Evolutionary conservation across 495 filamentous ascomycete species (phyloP), one percentile per base, ranked within the genome.

Genomic region (Lichina pygmaea): DNA sequence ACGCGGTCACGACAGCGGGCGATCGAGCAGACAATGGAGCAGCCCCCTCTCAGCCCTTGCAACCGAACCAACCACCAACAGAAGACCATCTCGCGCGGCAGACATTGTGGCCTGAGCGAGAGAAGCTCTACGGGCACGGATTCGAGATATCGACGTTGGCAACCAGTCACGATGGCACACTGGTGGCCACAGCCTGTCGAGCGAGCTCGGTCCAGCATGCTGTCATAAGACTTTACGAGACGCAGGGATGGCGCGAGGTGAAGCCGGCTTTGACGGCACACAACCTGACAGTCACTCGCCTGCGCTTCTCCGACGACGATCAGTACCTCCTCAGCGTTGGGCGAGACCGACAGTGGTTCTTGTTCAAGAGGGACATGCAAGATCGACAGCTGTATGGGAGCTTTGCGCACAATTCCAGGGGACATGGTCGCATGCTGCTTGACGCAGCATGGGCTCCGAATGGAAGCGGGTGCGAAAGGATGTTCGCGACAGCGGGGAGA

Each of bases 71-170:
- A 49, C 91, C 91, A 16, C 86, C 89, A 3, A 62, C 82, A 13
- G 89, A 99, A 57, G 86, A 95, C 52, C 75, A 80, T 46, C 71
- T 99, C 11, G 74, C 81, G 33, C 75, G 89, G 7, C 77, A 93
- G 53, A 92, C 86, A 3, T 68, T 99, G 30, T 99, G 84, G 84
- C 89, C 89, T 0, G 89, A 99, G 51, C 73, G 71, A 38, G 89
- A 95, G 56, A 99, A 99, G 59, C 71, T 99, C 6, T 99, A 99
- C 58, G 89, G 89, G 6, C 89, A 99, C 60, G 89, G 89, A n/a
- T 92, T 92, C 62, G 89, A 99, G 58, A 89, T 99, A 38, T 91
- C 85, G 16, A 76, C 81, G 8, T 72, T 93, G 17, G 80, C 86
- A n/a, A 70, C 74, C 7, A 83, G 73, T 51, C 71, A 78, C 49